phyloP scores from a whole-genome alignment of 352 stramenopile species.

The Phytophthora quininea region DNA sequence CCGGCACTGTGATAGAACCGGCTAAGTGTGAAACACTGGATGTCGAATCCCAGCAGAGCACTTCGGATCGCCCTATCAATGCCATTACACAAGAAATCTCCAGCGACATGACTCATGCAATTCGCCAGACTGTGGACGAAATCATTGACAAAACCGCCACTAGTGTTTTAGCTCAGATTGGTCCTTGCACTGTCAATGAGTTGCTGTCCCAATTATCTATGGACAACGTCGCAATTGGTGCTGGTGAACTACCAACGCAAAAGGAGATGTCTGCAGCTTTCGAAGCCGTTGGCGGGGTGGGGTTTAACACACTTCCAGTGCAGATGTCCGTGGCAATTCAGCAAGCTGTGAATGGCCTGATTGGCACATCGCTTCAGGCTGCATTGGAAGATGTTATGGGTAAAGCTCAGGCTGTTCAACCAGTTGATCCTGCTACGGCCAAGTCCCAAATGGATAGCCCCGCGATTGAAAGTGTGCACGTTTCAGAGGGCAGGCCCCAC shows the following conservation, averaged over 20 bases:
- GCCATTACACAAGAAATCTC: slow-evolving; percentile 22
- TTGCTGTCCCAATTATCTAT: slow-evolving; percentile 19
- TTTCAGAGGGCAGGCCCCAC: background rate
- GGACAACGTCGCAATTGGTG: background rate
- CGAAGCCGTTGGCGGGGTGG: background rate
- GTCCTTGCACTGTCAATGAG: slow-evolving; percentile 10
- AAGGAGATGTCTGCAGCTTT: no score
- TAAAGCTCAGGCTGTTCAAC: background rate
- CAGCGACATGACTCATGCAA: slow-evolving; percentile 32
- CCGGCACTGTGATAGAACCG: background rate
- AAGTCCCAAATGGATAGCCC: background rate
- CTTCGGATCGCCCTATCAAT: background rate
- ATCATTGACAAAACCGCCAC: slow-evolving; percentile 33
- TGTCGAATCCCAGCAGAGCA: background rate
- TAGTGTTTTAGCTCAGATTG: slow-evolving; percentile 25
- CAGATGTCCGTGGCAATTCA: slow-evolving; percentile 50
- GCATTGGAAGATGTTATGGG: slow-evolving; percentile 37
- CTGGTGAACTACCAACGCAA: background rate
- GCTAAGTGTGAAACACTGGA: background rate
- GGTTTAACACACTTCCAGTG: slow-evolving; percentile 26
- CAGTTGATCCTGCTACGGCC: background rate
- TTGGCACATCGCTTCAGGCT: slow-evolving; percentile 51
- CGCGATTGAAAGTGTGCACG: background rate
- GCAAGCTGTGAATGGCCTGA: slow-evolving; percentile 42
- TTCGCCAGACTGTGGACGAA: slow-evolving; percentile 34